Percentiles rank a stretch among this genome's conserved stretches.
These are phyloP conservation scores for Chenopodium berlandieri DNA, from an alignment of 148 eudicot species.

Conservation along the genomic window DNA sequence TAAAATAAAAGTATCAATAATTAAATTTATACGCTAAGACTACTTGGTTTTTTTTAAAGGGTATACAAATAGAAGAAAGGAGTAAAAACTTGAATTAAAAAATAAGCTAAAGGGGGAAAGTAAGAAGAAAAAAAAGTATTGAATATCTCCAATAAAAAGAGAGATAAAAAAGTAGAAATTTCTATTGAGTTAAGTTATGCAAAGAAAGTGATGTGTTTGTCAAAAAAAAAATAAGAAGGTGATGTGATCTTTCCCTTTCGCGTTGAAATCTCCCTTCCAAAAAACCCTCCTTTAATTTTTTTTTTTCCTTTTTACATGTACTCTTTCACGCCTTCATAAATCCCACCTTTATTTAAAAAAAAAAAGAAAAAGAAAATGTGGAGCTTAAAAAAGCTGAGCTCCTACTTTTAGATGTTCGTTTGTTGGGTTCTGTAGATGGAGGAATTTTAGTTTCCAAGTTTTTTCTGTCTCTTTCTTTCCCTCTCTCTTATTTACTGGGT, in stretches of 20 bases:
- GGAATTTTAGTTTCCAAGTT: constrained; percentile 20
- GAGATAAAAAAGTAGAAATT: neutral
- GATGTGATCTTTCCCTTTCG: constrained; percentile 38
- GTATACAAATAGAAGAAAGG: too few relatives aligned
- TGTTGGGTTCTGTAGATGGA: constrained; percentile 16
- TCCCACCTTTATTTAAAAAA: neutral
- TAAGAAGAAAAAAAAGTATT: too few relatives aligned
- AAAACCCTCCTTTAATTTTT: neutral
- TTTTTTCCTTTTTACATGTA: constrained; percentile 6
- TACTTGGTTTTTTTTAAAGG: too few relatives aligned
- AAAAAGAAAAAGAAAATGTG: neutral
- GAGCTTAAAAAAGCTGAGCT: constrained; percentile 25
- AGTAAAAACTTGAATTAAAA: neutral
- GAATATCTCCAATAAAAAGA: neutral
- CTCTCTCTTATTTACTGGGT: constrained; percentile 16
- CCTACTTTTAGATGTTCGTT: constrained; percentile 32
- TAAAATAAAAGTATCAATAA: too few relatives aligned
- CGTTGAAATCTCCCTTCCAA: constrained; percentile 31
- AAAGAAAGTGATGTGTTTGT: constrained; percentile 23
- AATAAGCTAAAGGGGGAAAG: neutral
- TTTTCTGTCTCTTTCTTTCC: constrained; percentile 12
- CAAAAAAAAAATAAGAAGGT: constrained; percentile 15
- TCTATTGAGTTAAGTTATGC: constrained; percentile 2
- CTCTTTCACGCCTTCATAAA: constrained; percentile 17
- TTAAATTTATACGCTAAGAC: too few relatives aligned